Conservation (phyloP, 495 filamentous ascomycete species). For the Penicillium bialowiezense region DNA sequence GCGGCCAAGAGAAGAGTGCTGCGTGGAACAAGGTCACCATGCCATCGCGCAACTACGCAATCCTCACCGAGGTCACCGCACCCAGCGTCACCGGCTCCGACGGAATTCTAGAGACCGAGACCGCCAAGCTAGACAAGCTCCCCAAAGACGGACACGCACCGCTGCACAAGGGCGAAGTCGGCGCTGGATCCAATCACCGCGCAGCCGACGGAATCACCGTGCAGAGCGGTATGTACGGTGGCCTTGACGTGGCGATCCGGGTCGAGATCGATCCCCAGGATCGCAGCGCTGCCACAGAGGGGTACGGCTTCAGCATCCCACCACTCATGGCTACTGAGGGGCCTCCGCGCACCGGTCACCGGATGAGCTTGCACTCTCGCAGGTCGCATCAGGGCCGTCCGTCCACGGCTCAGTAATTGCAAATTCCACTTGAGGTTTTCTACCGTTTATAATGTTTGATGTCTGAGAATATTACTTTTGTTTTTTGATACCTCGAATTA, state of each 20-base stretch:
- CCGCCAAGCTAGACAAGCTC: constrained; percentile 19
- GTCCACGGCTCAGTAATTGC: constrained; percentile 21
- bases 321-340: constrained; percentile 23
- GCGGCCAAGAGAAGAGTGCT: constrained; percentile 62
- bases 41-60: constrained; percentile 86
- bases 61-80: constrained; percentile 63
- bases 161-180: constrained; percentile 61
- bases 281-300: constrained; percentile 56
- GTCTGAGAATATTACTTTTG: background rate
- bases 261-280: constrained; percentile 72
- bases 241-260: constrained; percentile 63
- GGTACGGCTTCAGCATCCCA: constrained; percentile 62
- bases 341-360: constrained; percentile 11
- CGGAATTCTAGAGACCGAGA: constrained; percentile 14
- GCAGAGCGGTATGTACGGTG: constrained; percentile 54
- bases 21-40: constrained; percentile 78
- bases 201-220: constrained; percentile 54
- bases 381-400: constrained; percentile 20
- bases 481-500: constrained; percentile 7
- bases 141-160: constrained; percentile 62
- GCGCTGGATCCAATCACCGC: constrained; percentile 62
- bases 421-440: background rate
- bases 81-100: constrained; percentile 19
- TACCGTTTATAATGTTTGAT: constrained; percentile 10
- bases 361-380: constrained; percentile 23